Base-by-base conservation (phyloP, 352 stramenopile species). In the Pythium myriotylum region DNA sequence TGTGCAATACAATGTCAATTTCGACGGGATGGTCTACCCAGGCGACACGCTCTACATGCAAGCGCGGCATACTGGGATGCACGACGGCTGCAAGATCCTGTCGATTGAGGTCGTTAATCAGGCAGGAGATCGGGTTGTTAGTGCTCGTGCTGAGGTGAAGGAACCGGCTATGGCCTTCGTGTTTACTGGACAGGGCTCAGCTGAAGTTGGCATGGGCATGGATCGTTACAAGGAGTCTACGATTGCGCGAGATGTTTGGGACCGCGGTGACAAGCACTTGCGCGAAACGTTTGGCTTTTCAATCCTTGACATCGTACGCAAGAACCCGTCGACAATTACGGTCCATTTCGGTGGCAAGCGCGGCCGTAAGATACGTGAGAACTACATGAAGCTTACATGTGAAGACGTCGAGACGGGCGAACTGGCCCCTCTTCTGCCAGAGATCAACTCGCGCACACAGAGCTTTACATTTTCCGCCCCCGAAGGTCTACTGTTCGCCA, bases 21-120 rank as follows among this genome's bases (percentile, higher is more conserved):
- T 96, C 50, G 86, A 93, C 40, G 86, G 87, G 42, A 95, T 95
- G 84, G 86, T 96, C n/a, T 90, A 92, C 62, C 84, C 85, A 2
- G 79, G 83, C 20, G 85, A 95, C 63, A 76, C 83, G 65, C 67
- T 95, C 24, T 91, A 79, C 65, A 76, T 94, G 72, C 87, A 94
- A 49, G 79, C 78, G 17, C 81, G 79, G 7, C 88, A 95, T 57
- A 76, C 82, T 20, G 86, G 81, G 3, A 72, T 92, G 13, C 64
- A 74, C 12, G 64, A 77, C 29, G 88, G 86, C 24, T 74, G 72
- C 24, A 92, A 92, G 68, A 46, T 93, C 23, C 20, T 95, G 22
- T 75, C 72, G 1, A 67, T 95, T n/a, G 82, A 92, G 52, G 78
- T 95, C 29, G 85, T 89, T 33, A 94, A 94, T 37, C 64, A 64